Conservation (phyloP, 805 yeast species). For the Pichia rugopelliculosa region DNA sequence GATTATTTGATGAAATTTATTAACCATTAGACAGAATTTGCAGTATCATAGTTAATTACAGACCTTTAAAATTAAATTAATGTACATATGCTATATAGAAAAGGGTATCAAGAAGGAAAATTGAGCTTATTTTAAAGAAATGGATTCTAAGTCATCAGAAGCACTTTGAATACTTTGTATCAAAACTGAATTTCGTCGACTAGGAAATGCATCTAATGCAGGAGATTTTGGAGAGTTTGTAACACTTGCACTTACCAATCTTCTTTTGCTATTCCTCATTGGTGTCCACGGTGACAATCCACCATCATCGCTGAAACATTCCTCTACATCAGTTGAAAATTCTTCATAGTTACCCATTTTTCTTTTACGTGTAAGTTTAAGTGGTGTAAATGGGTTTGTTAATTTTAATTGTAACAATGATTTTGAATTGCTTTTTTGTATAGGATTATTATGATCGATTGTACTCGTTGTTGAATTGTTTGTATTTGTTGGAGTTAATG, state of each 20-base stretch:
- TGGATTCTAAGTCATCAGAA: conserved; percentile 26
- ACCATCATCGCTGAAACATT: conserved; percentile 10
- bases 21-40: too few species aligned
- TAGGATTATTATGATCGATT: background rate
- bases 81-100: background rate
- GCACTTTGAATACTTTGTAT: conserved; percentile 22
- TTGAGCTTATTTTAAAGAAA: conserved; percentile 16
- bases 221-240: conserved; percentile 14
- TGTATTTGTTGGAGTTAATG: conserved; percentile 2
- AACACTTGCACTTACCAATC: conserved; percentile 11
- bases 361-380: conserved; percentile 1
- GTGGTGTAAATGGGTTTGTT: background rate
- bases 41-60: background rate
- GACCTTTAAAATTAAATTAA: background rate
- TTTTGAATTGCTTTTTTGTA: background rate
- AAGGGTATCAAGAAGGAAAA: background rate
- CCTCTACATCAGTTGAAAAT: conserved; percentile 6
- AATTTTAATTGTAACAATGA: background rate
- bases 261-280: conserved; percentile 8
- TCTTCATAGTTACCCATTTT: conserved; percentile 4
- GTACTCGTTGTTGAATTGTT: background rate
- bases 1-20: too few species aligned
- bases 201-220: conserved; percentile 7
- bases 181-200: conserved; percentile 22
- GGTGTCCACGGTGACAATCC: conserved; percentile 3